Conservation (phyloP, 345 rosid species). For the Eutrema yunnanense region DNA sequence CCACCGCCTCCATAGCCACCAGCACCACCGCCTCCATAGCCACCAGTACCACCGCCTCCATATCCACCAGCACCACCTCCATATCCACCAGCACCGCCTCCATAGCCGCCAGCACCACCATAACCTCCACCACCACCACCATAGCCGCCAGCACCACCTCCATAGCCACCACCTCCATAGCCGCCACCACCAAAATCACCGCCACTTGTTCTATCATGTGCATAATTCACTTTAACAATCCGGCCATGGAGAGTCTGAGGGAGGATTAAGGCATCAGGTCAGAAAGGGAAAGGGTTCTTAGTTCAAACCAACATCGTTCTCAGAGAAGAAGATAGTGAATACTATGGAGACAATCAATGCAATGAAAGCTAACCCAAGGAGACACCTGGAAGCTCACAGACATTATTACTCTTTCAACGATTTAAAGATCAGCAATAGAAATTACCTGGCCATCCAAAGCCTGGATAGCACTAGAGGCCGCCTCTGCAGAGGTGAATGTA, state of each 20-base stretch:
- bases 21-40: conserved; percentile 14
- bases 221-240: conserved; percentile 69
- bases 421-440: not conserved
- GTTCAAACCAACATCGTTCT: not conserved
- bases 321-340: not conserved
- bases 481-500: conserved; percentile 59
- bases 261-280: not conserved
- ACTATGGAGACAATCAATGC: not conserved
- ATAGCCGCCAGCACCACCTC: conserved; percentile 21
- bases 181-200: conserved; percentile 33
- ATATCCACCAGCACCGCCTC: conserved; percentile 15
- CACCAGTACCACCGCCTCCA: conserved; percentile 20
- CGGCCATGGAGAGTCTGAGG: conserved; percentile 78
- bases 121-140: conserved; percentile 27
- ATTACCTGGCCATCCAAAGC: conserved; percentile 94
- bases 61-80: conserved; percentile 22
- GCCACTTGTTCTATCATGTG: conserved; percentile 58
- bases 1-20: conserved; percentile 32
- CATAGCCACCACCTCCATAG: conserved; percentile 23
- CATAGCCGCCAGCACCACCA: not conserved
- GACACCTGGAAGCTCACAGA: not conserved
- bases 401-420: not conserved
- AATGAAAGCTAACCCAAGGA: not conserved
- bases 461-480: conserved; percentile 85
- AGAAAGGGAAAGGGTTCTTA: not conserved